Evolutionary conservation across 2,329 filamentous ascomycete species (phyloP).

Genomic region (Triangularia setosa): DNA sequence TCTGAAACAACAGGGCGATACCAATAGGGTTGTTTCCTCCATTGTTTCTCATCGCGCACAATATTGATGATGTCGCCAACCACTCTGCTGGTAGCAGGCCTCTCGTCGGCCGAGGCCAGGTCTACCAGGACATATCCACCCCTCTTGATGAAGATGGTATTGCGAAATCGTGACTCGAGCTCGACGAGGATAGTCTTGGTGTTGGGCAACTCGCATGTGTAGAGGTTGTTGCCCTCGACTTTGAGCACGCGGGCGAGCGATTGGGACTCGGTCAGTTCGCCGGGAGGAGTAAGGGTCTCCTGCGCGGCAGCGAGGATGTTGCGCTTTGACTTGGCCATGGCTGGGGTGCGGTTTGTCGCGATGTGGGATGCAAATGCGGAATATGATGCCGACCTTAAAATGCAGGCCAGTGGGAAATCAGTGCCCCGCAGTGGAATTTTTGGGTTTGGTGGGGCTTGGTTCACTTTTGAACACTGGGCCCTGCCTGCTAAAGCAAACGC

Average conservation of each 20-base stretch:
- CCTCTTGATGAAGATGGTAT: slow-evolving; percentile 88
- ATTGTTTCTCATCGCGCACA: slow-evolving; percentile 83
- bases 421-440: slow-evolving; percentile 12
- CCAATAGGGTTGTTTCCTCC: slow-evolving; percentile 90
- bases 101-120: slow-evolving; percentile 55
- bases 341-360: neutral
- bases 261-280: slow-evolving; percentile 56
- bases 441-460: slow-evolving; percentile 10
- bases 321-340: slow-evolving; percentile 72
- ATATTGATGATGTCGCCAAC: slow-evolving; percentile 89
- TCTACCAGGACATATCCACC: slow-evolving; percentile 86
- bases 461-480: neutral
- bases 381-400: neutral
- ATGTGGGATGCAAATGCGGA: neutral
- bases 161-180: slow-evolving; percentile 79
- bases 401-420: neutral
- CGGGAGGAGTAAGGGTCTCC: slow-evolving; percentile 59
- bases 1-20: slow-evolving; percentile 33
- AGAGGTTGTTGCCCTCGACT: slow-evolving; percentile 85
- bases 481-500: too few species aligned
- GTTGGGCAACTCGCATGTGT: slow-evolving; percentile 69
- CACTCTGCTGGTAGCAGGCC: slow-evolving; percentile 65
- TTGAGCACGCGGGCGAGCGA: slow-evolving; percentile 74
- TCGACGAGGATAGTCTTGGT: slow-evolving; percentile 69
- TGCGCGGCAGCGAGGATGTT: slow-evolving; percentile 74